Evolutionary conservation across 2,329 filamentous ascomycete species (phyloP).

Genomic region (Eutypa lata): DNA sequence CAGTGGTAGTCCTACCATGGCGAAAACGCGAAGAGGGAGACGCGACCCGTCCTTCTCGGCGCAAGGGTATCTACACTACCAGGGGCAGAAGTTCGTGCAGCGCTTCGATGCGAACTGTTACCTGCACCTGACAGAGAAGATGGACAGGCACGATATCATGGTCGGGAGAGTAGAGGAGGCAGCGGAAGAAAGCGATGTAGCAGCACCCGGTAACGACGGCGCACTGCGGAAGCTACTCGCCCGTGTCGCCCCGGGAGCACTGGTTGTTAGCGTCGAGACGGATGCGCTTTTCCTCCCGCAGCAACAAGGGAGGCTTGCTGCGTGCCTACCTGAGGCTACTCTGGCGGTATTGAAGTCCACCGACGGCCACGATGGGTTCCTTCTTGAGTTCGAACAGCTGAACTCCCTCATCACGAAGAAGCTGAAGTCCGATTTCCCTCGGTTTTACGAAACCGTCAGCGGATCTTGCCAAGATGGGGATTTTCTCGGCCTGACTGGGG

Average conservation of each 20-base stretch:
- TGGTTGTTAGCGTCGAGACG: constrained; percentile 33
- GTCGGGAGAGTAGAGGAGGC: constrained; percentile 34
- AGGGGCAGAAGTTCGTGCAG: constrained; percentile 34
- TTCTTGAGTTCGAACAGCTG: constrained; percentile 33
- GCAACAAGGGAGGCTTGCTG: constrained; percentile 29
- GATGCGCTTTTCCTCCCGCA: constrained; percentile 31
- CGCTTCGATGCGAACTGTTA: constrained; percentile 39
- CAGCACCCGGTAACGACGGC: constrained; percentile 9
- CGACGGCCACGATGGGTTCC: constrained; percentile 34
- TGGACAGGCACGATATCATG: constrained; percentile 35
- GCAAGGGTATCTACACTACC: constrained; percentile 35
- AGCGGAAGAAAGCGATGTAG: background rate
- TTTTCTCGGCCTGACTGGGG: constrained; percentile 9
- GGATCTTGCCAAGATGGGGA: constrained; percentile 1
- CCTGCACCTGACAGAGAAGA: constrained; percentile 33
- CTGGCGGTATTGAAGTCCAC: constrained; percentile 24
- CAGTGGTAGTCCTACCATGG: constrained; percentile 4
- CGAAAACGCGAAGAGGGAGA: constrained; percentile 1
- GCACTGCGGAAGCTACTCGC: constrained; percentile 19
- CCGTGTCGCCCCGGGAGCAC: constrained; percentile 19
- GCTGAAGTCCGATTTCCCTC: constrained; percentile 12
- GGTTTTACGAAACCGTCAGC: constrained; percentile 6
- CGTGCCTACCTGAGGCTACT: constrained; percentile 24
- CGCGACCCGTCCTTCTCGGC: constrained; percentile 28
- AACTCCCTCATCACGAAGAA: constrained; percentile 21